Evolutionary conservation across 23 red algal genomes (phyloP).

Genomic region (Gracilariopsis chorda): DNA sequence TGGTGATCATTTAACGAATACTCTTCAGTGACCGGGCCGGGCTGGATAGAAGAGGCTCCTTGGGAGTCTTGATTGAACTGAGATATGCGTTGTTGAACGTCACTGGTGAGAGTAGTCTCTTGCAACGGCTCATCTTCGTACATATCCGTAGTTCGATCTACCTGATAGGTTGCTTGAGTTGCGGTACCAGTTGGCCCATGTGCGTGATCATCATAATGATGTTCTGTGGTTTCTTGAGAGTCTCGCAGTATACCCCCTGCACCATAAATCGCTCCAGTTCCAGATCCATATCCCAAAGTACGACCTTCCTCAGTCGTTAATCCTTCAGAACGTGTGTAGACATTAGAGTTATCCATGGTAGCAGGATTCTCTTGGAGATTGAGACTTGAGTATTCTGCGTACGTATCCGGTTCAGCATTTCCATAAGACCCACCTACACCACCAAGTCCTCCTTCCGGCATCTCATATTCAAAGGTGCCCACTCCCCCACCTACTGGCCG

Average conservation of each 20-base stretch:
- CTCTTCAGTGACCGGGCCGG: not conserved
- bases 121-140: not conserved
- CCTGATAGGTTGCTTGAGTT: not conserved
- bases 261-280: not conserved
- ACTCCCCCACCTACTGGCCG: not conserved
- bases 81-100: not conserved
- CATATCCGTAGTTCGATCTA: not conserved
- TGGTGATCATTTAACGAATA: conserved; percentile 38
- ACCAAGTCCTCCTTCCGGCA: conserved; percentile 7
- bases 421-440: conserved; percentile 24
- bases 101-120: not conserved
- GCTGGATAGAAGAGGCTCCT: not conserved
- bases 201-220: too few relatives aligned
- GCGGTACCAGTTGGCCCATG: too few relatives aligned
- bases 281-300: not conserved
- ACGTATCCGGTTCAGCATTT: conserved; percentile 32
- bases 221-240: not conserved
- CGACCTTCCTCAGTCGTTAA: not conserved
- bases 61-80: not conserved
- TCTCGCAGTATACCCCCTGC: not conserved
- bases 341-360: not conserved
- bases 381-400: conserved; percentile 32
- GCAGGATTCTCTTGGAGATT: conserved; percentile 8
- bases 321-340: not conserved
- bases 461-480: conserved; percentile 27